Conservation (phyloP, 73 alveolate species). For the Paramecium bursaria region DNA sequence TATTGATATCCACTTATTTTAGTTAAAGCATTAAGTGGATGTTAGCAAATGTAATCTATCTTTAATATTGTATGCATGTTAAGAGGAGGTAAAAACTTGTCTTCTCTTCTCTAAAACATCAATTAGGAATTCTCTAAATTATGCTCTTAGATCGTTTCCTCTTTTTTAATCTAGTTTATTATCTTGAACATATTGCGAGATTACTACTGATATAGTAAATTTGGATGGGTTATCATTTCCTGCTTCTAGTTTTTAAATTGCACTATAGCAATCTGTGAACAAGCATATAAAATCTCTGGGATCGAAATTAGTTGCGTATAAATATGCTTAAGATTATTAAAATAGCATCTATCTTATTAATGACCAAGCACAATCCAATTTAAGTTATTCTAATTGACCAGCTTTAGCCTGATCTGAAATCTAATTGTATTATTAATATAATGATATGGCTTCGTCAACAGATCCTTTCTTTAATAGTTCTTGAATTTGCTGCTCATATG, state of each 20-base stretch:
- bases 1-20: conserved; percentile 52
- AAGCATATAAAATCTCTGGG: conserved; percentile 61
- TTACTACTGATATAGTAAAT: conserved; percentile 21
- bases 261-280: conserved; percentile 46
- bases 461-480: conserved; percentile 26
- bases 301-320: not conserved
- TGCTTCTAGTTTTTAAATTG: conserved; percentile 47
- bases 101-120: conserved; percentile 53
- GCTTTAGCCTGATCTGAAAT: conserved; percentile 8
- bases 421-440: conserved; percentile 15
- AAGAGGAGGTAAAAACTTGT: conserved; percentile 4
- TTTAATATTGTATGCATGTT: conserved; percentile 50
- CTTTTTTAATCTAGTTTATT: conserved; percentile 37
- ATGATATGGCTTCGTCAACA: conserved; percentile 38
- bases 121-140: conserved; percentile 45
- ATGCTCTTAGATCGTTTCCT: not conserved
- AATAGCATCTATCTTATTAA: conserved; percentile 16
- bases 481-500: conserved; percentile 30
- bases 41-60: conserved; percentile 38
- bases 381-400: conserved; percentile 32
- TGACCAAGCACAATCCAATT: conserved; percentile 65
- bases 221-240: conserved; percentile 38
- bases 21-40: not conserved
- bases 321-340: not conserved
- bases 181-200: conserved; percentile 4